Conservation (phyloP, 306 rosid genomes). For the Fragaria nilgerrensis region DNA sequence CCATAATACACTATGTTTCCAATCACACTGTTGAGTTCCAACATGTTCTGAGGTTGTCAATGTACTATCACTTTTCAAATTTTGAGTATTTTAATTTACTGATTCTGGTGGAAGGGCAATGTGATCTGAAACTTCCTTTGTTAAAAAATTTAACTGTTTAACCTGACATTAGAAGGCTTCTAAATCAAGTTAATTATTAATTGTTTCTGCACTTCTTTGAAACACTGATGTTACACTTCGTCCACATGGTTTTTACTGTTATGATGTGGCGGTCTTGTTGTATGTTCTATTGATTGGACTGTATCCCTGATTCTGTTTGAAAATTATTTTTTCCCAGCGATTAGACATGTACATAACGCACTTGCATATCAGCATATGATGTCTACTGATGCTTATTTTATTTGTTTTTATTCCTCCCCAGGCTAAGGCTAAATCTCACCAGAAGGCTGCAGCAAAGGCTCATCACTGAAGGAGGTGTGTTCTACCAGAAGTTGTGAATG, state of each 20-base stretch:
- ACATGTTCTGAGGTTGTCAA: too few species aligned
- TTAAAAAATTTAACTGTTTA: neutral
- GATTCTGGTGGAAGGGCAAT: neutral
- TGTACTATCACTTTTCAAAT: neutral
- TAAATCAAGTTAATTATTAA: neutral
- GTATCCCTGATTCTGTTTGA: neutral
- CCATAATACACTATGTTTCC: neutral
- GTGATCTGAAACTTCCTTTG: neutral
- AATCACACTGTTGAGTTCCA: neutral
- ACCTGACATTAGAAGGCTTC: neutral
- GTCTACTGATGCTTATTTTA: neutral
- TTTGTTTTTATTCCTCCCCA: slow-evolving; percentile 23
- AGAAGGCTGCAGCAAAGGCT: slow-evolving; percentile 48
- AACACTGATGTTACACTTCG: neutral
- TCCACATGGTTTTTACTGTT: neutral
- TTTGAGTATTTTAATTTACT: neutral
- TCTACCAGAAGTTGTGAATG: slow-evolving; percentile 8
- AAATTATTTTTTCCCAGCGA: neutral
- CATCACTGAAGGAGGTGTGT: slow-evolving; percentile 62
- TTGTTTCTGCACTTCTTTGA: neutral
- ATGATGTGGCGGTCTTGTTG: neutral
- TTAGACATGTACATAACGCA: neutral
- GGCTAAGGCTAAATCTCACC: slow-evolving; percentile 69
- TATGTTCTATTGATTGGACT: neutral
- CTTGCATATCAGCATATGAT: neutral